Base-by-base conservation (phyloP, 331 rosid genomes). In the Quercus phellos region DNA sequence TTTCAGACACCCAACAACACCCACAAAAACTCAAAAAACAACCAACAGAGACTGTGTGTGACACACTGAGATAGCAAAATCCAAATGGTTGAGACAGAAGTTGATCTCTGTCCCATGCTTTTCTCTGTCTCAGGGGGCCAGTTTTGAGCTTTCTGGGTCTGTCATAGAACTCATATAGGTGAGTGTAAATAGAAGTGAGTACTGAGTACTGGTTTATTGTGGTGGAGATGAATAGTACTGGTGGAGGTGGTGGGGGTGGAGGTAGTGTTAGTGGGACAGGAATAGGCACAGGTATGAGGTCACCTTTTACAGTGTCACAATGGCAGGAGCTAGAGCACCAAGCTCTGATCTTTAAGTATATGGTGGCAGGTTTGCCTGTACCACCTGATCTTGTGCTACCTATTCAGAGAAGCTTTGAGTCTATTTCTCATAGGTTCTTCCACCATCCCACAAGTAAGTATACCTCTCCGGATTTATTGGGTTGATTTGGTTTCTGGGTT, bases 321-420 rank as follows among this genome's bases (percentile, higher is more conserved):
- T 91, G 91, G 91, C 94, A 91, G 85, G 94, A 89, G 83, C 90
- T 89, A 73, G 96, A 91, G 54, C 94, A 88, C 70, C 91, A 91
- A 72, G 92, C 92, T 79, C 77, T 89, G 83, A 89, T 91, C 81
- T 91, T 86, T 77, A 91, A 91, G 80, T 91, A 89, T 74, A 82
- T 91, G 87, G 76, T 86, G 85, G 90, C 92, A 2, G 92, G 92
- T 79, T 82, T 89, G 70, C 89, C 92, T 77, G 92, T 91, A 26
- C 97, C 92, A 16, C 89, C 92, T 77, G 90, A 91, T 76, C 97
- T 91, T 51, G 84, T 91, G 10, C 90, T 84, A n/a, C 94, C 94
- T 18, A 90, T 90, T 80, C 93, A 87, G 85, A 87, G 78, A 77
- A 88, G 89, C 84, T 87, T 90, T n/a, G 86, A 89, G 21, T 89